Evolutionary conservation across 495 filamentous ascomycete genomes (phyloP), one percentile per base, ranked within the genome.

Genomic region (Xylaria venustula): DNA sequence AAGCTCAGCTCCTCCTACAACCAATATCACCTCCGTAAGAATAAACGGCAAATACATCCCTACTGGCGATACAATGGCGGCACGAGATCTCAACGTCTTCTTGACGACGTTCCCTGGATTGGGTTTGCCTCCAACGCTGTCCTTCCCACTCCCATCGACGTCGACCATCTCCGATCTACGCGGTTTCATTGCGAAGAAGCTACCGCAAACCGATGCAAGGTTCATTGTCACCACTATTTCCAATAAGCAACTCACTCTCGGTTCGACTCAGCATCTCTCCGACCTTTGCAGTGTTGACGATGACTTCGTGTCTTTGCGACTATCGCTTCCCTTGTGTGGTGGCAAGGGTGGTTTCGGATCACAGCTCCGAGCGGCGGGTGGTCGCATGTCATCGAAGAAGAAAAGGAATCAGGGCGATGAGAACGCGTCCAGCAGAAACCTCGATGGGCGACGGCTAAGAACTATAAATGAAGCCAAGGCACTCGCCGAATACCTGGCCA

Each of bases 311-410:
- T 85, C 91, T 2, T 83, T 98, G 9, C 91, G 91, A 46, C 83
- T 98, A 25, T 85, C 86, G 15, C 77, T 86, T 7, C 79, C 89
- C 9, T 77, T 97, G 40, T 87, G 85, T 66, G 94, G 94, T 70
- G 94, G 94, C 66, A 98, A 98, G 71, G 94, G 94, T 71, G 94
- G 94, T 57, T 98, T 98, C 74, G 94, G 94, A 63, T 96, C 92
- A 6, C 95, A 98, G 73, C 87, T 98, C 26, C 91, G 94, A 70
- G 94, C 94, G 4, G 94, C 94, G 14, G 94, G 94, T 69, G 94
- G 94, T 15, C 94, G 94, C 76, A 98, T 98, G 94, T 94, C 91
- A 0, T 90, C 87, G 6, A 92, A 91, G 73, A 90, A 91, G 71
- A 97, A 96, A 82, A 87, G 87, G 74, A 80, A 90, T 59, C 83